phyloP scores from a whole-genome alignment of 768 basidiomycete species.

The Pleurotus ostreatus region DNA sequence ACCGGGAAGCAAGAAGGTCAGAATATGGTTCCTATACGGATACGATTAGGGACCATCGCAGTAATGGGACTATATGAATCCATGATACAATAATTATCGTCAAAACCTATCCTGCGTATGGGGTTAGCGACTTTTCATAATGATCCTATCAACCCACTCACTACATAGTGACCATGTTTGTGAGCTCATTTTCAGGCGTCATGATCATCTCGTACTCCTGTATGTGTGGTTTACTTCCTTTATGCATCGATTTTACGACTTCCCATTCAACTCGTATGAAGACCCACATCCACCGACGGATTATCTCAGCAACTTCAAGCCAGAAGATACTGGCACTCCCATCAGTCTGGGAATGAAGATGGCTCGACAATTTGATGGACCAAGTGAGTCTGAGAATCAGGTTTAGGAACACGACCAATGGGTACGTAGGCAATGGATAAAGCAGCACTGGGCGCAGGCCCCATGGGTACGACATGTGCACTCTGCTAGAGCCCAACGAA shows the following conservation, averaged over 20 bases:
- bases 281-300: slow-evolving; percentile 97
- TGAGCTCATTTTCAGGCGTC: slow-evolving; percentile 13
- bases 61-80: not conserved
- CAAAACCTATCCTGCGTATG: not conserved
- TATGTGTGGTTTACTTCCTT: slow-evolving; percentile 14
- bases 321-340: slow-evolving; percentile 83
- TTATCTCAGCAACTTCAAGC: slow-evolving; percentile 85
- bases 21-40: not conserved
- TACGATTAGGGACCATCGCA: not conserved
- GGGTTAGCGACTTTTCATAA: not conserved
- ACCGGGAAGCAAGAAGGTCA: slow-evolving; percentile 3
- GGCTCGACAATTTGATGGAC: slow-evolving; percentile 86
- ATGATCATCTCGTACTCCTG: slow-evolving; percentile 4
- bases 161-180: not conserved
- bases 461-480: slow-evolving; percentile 44
- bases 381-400: slow-evolving; percentile 89
- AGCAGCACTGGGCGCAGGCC: slow-evolving; percentile 76
- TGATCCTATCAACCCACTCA: not conserved
- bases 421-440: slow-evolving; percentile 82
- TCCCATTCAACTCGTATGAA: slow-evolving; percentile 98
- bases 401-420: slow-evolving; percentile 77
- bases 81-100: not conserved
- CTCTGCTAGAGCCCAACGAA: slow-evolving; percentile 15
- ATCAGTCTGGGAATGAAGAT: slow-evolving; percentile 75
- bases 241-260: slow-evolving; percentile 54